Base-by-base conservation (phyloP, 768 basidiomycete genomes). In the Lactifluus subvellereus region DNA sequence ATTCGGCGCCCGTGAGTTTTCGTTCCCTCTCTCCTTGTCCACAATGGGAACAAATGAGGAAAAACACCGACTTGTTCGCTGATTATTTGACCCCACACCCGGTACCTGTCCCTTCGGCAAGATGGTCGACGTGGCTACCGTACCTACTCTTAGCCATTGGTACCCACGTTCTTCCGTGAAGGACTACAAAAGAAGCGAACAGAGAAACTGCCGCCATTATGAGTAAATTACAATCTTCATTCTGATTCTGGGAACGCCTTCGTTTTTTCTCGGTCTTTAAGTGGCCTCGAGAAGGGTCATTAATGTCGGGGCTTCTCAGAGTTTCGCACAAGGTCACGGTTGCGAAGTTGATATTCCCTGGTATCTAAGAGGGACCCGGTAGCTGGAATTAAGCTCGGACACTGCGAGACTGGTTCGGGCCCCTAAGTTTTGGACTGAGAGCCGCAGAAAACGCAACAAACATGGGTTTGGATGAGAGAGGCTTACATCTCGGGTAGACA, bases 1-100 rank as follows among this genome's bases (percentile, higher is more conserved):
- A 2, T 82, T 84, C 60, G 75, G 74, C 43, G 75, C 74, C 58
- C 60, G 79, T 80, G 59, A 71, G 18, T 79, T 74, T 43, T n/a
- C 10, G 3, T 54, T 35, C 22, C 20, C 32, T 16, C 20, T 27
- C 47, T 10, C 22, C 22, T 48, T 48, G 47, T 5, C 22, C 22
- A 48, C 10, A 48, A 22, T 48, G 11, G 47, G 47, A 22, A 48
- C 10, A 48, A 22, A 14, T 13, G 27, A 27, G 8, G 5, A 11
- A 8, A 22, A 7, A 27, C 22, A 4, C 13, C 22, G 22, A 48
- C 22, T 22, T 16, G 51, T 20, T 22, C 14, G 48, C 16, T 49
- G 38, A 43, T 42, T 6, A 20, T 20, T 54, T 27, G 27, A n/a
- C 30, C n/a, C 11, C 4, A 8, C 40, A 60, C 62, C 58, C 30